Conservation (phyloP, 306 rosid species). For the Trifolium dubium region DNA sequence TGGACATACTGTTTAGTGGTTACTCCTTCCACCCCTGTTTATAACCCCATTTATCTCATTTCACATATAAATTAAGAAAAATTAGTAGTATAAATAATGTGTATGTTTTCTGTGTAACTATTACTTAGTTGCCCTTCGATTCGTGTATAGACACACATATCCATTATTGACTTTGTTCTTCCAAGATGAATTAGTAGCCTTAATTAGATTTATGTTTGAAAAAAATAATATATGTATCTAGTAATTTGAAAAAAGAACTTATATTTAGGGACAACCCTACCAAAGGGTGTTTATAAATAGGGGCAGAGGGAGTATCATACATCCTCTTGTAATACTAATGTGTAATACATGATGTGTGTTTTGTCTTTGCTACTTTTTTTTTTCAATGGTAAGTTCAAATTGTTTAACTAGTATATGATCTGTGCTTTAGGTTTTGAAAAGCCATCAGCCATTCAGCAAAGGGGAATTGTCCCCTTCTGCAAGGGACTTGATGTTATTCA, state of each 20-base stretch:
- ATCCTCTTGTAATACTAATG: too few species aligned
- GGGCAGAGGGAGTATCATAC: neutral
- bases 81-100: neutral
- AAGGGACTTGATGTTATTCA: conserved; percentile 87
- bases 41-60: neutral
- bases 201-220: neutral
- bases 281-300: neutral
- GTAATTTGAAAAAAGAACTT: neutral
- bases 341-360: too few species aligned
- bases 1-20: neutral
- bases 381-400: neutral
- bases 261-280: neutral
- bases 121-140: neutral
- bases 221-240: neutral
- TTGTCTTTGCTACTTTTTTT: neutral
- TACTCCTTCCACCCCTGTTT: neutral
- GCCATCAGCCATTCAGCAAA: conserved; percentile 84
- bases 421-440: conserved; percentile 69
- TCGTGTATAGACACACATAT: neutral
- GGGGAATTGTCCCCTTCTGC: conserved; percentile 79
- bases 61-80: neutral
- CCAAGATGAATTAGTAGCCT: neutral
- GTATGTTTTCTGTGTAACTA: neutral
- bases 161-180: neutral
- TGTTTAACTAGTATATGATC: conserved; percentile 18